Conservation (phyloP, 768 basidiomycete genomes). For the Royoungia palumana region DNA sequence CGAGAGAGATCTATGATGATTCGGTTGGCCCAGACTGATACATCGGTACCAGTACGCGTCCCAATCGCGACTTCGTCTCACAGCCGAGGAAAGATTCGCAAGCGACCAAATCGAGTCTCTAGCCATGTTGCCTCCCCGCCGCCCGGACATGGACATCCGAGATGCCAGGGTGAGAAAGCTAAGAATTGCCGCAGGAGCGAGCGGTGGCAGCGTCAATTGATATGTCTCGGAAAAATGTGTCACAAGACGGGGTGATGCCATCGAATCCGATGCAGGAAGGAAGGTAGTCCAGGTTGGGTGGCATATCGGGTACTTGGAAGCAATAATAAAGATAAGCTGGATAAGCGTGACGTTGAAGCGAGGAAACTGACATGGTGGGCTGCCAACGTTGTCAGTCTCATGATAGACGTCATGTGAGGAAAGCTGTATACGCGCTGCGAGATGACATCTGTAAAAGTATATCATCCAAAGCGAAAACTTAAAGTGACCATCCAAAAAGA, state of each 20-base stretch:
- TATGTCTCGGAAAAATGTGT: constrained; percentile 46
- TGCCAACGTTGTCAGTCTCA: constrained; percentile 63
- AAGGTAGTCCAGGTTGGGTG: constrained; percentile 59
- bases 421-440: constrained; percentile 36
- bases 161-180: constrained; percentile 57
- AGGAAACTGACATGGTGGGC: constrained; percentile 53
- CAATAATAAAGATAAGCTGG: background rate
- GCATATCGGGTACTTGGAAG: constrained; percentile 58
- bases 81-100: constrained; percentile 4
- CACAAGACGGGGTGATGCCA: constrained; percentile 19
- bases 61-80: constrained; percentile 51
- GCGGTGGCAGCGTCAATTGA: constrained; percentile 52
- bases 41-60: constrained; percentile 69
- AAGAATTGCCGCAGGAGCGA: constrained; percentile 70
- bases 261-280: constrained; percentile 31
- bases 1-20: constrained; percentile 35
- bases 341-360: constrained; percentile 15
- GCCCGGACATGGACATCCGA: constrained; percentile 12
- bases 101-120: constrained; percentile 13
- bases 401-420: constrained; percentile 45
- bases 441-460: constrained; percentile 45
- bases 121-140: background rate
- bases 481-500: constrained; percentile 3
- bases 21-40: constrained; percentile 34
- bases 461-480: background rate